Conservation (phyloP, 2,329 filamentous ascomycete species). For the Sclerotinia sclerotiorum region DNA sequence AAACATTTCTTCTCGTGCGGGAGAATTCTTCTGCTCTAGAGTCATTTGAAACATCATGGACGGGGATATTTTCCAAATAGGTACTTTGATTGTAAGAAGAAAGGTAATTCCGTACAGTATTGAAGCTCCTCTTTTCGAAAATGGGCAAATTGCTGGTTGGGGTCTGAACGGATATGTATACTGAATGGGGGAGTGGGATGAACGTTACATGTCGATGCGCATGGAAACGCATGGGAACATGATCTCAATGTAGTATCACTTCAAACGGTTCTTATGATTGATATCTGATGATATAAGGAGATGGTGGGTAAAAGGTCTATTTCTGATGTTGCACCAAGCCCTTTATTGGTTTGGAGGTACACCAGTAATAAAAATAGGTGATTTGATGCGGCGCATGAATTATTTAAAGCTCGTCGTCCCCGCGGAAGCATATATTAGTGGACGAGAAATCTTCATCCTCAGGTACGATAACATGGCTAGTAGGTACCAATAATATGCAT, state of each 20-base stretch:
- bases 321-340: background rate
- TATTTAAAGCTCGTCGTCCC: slow-evolving; percentile 6
- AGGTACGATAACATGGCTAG: background rate
- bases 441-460: background rate
- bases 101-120: background rate
- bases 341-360: background rate
- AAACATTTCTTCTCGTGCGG: slow-evolving; percentile 9
- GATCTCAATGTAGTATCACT: slow-evolving; percentile 17
- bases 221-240: slow-evolving; percentile 17
- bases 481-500: background rate
- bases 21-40: background rate
- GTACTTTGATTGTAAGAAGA: background rate
- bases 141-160: background rate
- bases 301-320: background rate
- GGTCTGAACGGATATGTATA: background rate
- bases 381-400: background rate
- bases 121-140: background rate
- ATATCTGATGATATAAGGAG: slow-evolving; percentile 6
- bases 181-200: background rate
- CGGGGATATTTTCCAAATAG: background rate
- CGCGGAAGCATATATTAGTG: background rate
- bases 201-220: background rate
- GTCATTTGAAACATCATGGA: background rate
- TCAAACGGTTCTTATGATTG: slow-evolving; percentile 3
- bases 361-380: slow-evolving; percentile 9